Percentiles rank a stretch among this genome's conserved stretches.
These are phyloP conservation scores for Aspergillus affinis DNA, from an alignment of 495 filamentous ascomycete genomes.

Conservation along the genomic window DNA sequence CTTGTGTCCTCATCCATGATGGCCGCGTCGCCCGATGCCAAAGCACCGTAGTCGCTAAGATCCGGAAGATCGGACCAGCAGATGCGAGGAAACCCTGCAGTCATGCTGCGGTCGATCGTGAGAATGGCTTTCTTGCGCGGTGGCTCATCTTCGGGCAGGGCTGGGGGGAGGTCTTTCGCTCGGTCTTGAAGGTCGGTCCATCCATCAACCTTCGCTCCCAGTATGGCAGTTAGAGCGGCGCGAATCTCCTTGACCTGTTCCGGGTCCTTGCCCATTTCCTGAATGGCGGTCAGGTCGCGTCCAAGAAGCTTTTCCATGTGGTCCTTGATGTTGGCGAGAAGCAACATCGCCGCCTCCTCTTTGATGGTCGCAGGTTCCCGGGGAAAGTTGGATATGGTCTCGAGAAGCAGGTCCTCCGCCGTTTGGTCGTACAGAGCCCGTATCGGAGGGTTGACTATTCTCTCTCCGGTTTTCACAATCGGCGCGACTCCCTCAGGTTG, in stretches of 20 bases:
- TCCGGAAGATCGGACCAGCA: conserved; percentile 52
- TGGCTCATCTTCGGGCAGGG: conserved; percentile 40
- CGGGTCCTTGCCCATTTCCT: conserved; percentile 50
- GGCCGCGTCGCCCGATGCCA: conserved; percentile 34
- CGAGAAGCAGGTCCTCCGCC: conserved; percentile 45
- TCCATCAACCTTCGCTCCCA: conserved; percentile 49
- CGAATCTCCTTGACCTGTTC: conserved; percentile 50
- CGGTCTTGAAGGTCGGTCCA: conserved; percentile 48
- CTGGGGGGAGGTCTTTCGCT: conserved; percentile 41
- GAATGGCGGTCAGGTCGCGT: conserved; percentile 44
- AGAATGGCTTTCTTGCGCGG: conserved; percentile 45
- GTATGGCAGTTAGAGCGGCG: conserved; percentile 45
- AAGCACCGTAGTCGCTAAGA: conserved; percentile 38
- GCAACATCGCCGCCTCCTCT: conserved; percentile 50
- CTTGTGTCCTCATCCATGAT: conserved; percentile 50
- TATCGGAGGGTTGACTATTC: conserved; percentile 46
- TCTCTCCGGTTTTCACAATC: conserved; percentile 45
- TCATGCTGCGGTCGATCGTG: conserved; percentile 45
- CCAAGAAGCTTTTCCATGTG: conserved; percentile 52
- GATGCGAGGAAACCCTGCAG: conserved; percentile 44
- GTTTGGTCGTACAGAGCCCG: conserved; percentile 49
- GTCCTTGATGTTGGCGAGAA: conserved; percentile 50
- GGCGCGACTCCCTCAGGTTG: conserved; percentile 44
- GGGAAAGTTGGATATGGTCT: conserved; percentile 50
- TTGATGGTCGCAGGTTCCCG: conserved; percentile 49